These are phyloP conservation scores for Massospora cicadina DNA, from an alignment of 371 early-diverging fungal genomes.

Conservation along the genomic window DNA sequence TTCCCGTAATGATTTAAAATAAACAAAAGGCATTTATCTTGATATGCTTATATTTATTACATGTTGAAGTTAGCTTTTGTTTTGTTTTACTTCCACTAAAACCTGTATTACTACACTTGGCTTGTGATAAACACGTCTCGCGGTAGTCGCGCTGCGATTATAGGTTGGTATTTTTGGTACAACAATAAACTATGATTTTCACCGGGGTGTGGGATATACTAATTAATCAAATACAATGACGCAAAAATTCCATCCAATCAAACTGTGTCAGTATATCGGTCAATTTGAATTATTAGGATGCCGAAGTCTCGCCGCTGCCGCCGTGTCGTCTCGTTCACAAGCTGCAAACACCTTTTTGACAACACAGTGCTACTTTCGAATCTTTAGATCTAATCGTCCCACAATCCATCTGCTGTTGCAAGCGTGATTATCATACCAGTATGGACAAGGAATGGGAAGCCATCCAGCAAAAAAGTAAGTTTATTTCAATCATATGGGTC, in stretches of 20 bases:
- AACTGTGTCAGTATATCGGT: background rate
- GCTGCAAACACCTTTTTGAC: background rate
- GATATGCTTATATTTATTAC: too few species aligned
- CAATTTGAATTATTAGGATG: background rate
- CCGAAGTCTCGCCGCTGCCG: background rate
- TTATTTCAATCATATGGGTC: background rate
- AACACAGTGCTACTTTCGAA: background rate
- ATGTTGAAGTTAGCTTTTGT: too few species aligned
- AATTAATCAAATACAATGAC: too few species aligned
- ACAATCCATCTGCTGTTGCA: background rate
- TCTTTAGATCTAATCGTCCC: background rate
- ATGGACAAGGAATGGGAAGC: constrained; percentile 7
- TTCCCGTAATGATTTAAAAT: too few species aligned
- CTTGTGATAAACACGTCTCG: too few species aligned
- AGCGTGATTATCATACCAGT: background rate
- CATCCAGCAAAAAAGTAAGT: constrained; percentile 10
- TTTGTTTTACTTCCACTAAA: too few species aligned
- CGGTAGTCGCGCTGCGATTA: too few species aligned
- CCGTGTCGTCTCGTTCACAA: background rate
- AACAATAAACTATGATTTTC: too few species aligned
- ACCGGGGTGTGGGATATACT: too few species aligned
- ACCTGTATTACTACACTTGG: too few species aligned
- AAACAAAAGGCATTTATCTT: too few species aligned
- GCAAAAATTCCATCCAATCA: background rate
- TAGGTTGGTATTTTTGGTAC: too few species aligned